Conservation (phyloP, 1,284 basidiomycete genomes). For the Puccinia brachypodii region DNA sequence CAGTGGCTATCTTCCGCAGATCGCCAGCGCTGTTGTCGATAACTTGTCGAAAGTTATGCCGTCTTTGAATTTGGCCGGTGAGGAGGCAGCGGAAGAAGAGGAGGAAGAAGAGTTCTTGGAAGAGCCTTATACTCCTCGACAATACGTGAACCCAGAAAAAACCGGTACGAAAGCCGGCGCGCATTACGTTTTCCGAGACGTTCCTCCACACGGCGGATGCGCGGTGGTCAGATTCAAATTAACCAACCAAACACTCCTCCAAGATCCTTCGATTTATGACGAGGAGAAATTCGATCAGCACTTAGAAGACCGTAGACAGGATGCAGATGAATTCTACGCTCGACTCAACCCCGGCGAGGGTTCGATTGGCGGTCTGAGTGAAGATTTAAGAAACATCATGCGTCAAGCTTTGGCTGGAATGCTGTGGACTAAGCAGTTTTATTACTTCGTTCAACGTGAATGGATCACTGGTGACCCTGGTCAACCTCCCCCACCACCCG, state of each 20-base stretch:
- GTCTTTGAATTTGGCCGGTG: slow-evolving; percentile 52
- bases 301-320: slow-evolving; percentile 81
- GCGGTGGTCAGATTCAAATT: slow-evolving; percentile 93
- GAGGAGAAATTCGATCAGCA: slow-evolving; percentile 85
- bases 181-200: slow-evolving; percentile 81
- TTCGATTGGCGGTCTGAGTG: slow-evolving; percentile 66
- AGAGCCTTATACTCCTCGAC: slow-evolving; percentile 56
- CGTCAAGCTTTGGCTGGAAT: slow-evolving; percentile 96
- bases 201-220: slow-evolving; percentile 87
- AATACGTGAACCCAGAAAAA: slow-evolving; percentile 81
- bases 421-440: slow-evolving; percentile 97
- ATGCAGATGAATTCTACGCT: slow-evolving; percentile 94
- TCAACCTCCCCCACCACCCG: slow-evolving; percentile 88
- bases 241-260: slow-evolving; percentile 71
- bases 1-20: slow-evolving; percentile 29
- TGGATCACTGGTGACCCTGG: slow-evolving; percentile 94
- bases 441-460: slow-evolving; percentile 91
- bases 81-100: slow-evolving; percentile 59
- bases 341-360: slow-evolving; percentile 68
- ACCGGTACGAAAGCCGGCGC: slow-evolving; percentile 89
- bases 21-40: slow-evolving; percentile 50
- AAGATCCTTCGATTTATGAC: slow-evolving; percentile 78
- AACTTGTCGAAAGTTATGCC: slow-evolving; percentile 27
- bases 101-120: slow-evolving; percentile 65
- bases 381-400: slow-evolving; percentile 94